phyloP scores from a whole-genome alignment of 768 basidiomycete species.

The Amanita brunnescens region DNA sequence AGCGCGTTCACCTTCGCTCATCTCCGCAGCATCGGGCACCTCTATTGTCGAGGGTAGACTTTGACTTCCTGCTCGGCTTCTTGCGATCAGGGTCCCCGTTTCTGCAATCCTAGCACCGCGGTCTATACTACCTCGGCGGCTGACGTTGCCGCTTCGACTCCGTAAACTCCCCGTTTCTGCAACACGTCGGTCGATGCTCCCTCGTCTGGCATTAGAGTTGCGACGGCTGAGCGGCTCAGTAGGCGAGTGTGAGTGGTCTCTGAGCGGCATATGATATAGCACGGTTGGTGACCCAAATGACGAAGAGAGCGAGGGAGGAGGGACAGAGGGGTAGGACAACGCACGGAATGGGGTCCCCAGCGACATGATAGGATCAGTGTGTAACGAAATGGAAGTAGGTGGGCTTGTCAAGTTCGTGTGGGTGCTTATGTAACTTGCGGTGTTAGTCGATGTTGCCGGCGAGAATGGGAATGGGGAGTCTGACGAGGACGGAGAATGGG shows the following conservation, averaged over 20 bases:
- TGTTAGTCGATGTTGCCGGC: slow-evolving; percentile 42
- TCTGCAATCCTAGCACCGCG: slow-evolving; percentile 59
- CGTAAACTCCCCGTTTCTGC: slow-evolving; percentile 24
- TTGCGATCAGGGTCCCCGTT: slow-evolving; percentile 46
- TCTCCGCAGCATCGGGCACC: slow-evolving; percentile 19
- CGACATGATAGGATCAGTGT: slow-evolving; percentile 29
- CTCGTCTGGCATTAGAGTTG: slow-evolving; percentile 35
- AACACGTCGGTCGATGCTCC: slow-evolving; percentile 25
- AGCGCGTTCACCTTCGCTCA: slow-evolving; percentile 13
- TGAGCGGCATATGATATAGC: slow-evolving; percentile 34
- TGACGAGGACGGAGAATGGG: slow-evolving; percentile 57
- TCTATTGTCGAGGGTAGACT: slow-evolving; percentile 27
- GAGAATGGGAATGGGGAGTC: slow-evolving; percentile 66
- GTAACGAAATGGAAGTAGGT: slow-evolving; percentile 51
- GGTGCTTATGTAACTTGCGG: slow-evolving; percentile 46
- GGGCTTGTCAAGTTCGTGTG: slow-evolving; percentile 69
- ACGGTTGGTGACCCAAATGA: slow-evolving; percentile 67
- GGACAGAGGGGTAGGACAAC: slow-evolving; percentile 75
- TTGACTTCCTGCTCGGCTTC: slow-evolving; percentile 42
- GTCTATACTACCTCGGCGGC: slow-evolving; percentile 51
- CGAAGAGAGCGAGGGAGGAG: slow-evolving; percentile 73
- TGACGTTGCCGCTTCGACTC: slow-evolving; percentile 29
- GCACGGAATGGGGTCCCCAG: slow-evolving; percentile 27
- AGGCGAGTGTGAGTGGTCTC: slow-evolving; percentile 43
- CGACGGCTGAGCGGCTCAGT: slow-evolving; percentile 47